These are phyloP conservation scores for Lentinula aciculospora DNA, from an alignment of 768 basidiomycete genomes.

Conservation along the genomic window DNA sequence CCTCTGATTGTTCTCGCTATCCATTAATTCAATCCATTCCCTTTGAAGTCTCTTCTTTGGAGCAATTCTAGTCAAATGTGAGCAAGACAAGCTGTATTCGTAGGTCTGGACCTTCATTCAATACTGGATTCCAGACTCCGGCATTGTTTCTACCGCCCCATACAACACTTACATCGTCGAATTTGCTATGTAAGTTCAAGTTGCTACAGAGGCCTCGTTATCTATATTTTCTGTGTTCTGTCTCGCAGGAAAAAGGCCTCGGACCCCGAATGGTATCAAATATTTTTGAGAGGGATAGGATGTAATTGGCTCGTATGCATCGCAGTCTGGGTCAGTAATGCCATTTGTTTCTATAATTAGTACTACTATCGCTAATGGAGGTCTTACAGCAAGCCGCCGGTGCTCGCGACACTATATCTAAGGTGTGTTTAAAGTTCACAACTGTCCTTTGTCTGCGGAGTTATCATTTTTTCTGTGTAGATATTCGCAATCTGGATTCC, in stretches of 20 bases:
- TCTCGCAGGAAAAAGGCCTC: constrained; percentile 49
- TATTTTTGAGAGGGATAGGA: constrained; percentile 67
- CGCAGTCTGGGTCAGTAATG: constrained; percentile 61
- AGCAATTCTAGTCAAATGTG: constrained; percentile 61
- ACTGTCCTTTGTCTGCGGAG: background rate
- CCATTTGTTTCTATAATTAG: background rate
- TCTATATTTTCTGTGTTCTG: background rate
- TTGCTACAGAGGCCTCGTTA: too few relatives aligned
- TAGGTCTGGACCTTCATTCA: background rate
- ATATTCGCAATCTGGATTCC: constrained; percentile 67
- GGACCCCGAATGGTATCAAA: constrained; percentile 66
- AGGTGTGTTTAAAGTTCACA: constrained; percentile 32
- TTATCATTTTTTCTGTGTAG: constrained; percentile 19
- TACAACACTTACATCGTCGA: constrained; percentile 46
- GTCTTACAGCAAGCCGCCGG: constrained; percentile 58
- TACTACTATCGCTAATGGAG: background rate
- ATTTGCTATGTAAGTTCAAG: constrained; percentile 62
- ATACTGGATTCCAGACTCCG: constrained; percentile 39
- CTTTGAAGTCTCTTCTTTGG: constrained; percentile 56
- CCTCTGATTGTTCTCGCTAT: background rate
- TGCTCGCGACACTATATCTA: constrained; percentile 63
- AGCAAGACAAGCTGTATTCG: constrained; percentile 12
- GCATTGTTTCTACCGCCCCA: constrained; percentile 52
- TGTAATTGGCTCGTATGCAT: constrained; percentile 76
- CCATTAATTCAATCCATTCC: background rate